Evolutionary conservation across 1,284 basidiomycete genomes (phyloP), one percentile per base, ranked within the genome.

Genomic region (Anthracocystis panici-leucophaei): DNA sequence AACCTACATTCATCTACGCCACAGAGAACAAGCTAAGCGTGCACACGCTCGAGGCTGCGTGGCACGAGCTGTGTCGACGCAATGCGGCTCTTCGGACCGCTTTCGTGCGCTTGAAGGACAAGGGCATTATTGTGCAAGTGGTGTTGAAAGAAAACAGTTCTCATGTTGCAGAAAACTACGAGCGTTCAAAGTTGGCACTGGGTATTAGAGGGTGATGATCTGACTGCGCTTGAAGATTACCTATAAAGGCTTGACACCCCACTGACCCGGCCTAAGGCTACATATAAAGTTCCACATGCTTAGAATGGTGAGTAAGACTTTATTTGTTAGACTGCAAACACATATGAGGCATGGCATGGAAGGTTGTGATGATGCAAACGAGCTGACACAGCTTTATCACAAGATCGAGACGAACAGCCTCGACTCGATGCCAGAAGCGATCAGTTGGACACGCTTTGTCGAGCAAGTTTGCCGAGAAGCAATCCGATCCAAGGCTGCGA

Each of bases 1-100:
- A 64, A 41, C 61, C 61, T 16, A 64, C 54, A 10, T 57, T 56
- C 5, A 42, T 64, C 12, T 64, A 64, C 23, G 27, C 48, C 25
- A 23, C 41, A n/a, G n/a, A n/a, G n/a, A n/a, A 23, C 49, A 64
- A 45, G 42, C 21, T 64, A 1, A n/a, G 52, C n/a, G 41, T 50
- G 2, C 1, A 41, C 6, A 31, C 25, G 41, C 54, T 64, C 18
- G 48, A 12, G 2, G 9, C 53, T 38, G 54, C 61, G 18, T 64
- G 61, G 61, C 10, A 16, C 9, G 55, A 57, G 49, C 49, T 64
- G 54, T 29, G 41, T 57, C 48, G 55, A 29, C 54, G 55, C 41
- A 52, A 57, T 35, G 54, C 46, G 1, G 55, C 55, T 18, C 61
- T 64, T 44, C 46, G 61, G 3, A 64, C 61, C 29, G 53, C 54